Conservation (phyloP, 2,329 filamentous ascomycete genomes). For the Amylocarpus encephaloides region DNA sequence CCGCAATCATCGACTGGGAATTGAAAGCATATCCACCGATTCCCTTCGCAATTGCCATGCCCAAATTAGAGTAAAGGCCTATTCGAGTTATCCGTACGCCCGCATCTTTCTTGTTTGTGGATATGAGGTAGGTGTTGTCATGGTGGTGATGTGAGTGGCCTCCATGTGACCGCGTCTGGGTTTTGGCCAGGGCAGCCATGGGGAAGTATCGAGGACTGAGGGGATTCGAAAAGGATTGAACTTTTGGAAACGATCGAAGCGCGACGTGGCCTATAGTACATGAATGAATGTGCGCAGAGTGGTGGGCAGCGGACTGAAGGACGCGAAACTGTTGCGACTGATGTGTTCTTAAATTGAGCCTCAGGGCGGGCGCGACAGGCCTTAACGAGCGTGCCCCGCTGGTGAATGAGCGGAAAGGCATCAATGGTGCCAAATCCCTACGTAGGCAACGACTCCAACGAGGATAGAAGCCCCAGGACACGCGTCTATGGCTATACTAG, state of each 20-base stretch:
- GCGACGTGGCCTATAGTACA: conserved; percentile 17
- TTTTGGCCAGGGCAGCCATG: conserved; percentile 29
- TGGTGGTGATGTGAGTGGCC: conserved; percentile 63
- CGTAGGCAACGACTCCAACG: conserved; percentile 5
- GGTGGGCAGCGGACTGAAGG: conserved; percentile 26
- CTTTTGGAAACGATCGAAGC: conserved; percentile 20
- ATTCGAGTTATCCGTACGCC: conserved; percentile 90
- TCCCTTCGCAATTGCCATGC: conserved; percentile 91
- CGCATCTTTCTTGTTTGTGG: conserved; percentile 80
- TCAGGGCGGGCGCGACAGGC: conserved; percentile 22
- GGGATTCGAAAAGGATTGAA: conserved; percentile 21
- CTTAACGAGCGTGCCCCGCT: conserved; percentile 26
- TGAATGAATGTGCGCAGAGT: conserved; percentile 16
- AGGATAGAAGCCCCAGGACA: conserved; percentile 18
- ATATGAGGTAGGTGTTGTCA: conserved; percentile 77
- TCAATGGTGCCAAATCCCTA: conserved; percentile 12
- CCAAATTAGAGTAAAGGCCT: conserved; percentile 80
- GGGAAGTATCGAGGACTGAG: conserved; percentile 20
- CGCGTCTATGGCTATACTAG: conserved; percentile 11
- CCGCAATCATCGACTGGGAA: conserved; percentile 85
- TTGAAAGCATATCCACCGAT: conserved; percentile 91
- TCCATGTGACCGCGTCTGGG: conserved; percentile 37
- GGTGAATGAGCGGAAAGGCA: conserved; percentile 25
- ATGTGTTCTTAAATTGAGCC: conserved; percentile 30
- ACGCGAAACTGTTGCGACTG: conserved; percentile 25